Percentiles rank a stretch among this genome's conserved stretches.
These are phyloP conservation scores for Xylariaceae sp. DNA, from an alignment of 2,329 filamentous ascomycete species.

Conservation along the genomic window DNA sequence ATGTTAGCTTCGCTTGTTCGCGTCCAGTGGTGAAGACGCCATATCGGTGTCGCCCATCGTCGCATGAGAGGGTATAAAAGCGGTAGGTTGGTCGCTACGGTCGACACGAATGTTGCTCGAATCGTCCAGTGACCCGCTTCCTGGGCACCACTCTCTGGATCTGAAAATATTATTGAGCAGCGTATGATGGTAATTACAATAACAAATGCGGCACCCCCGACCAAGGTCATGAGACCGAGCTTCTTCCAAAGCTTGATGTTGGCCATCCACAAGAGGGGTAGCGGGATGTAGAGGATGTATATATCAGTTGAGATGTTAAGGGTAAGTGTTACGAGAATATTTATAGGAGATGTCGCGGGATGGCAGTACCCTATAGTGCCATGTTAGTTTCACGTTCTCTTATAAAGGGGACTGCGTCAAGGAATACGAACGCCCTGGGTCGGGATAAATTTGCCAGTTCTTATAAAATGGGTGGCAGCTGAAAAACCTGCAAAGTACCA, in stretches of 20 bases:
- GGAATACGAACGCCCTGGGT: slow-evolving; percentile 57
- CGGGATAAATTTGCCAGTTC: slow-evolving; percentile 65
- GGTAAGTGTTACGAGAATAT: slow-evolving; percentile 18
- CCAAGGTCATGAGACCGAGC: slow-evolving; percentile 23
- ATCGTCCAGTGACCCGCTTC: slow-evolving; percentile 19
- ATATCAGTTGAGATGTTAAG: slow-evolving; percentile 26
- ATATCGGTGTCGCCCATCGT: not conserved
- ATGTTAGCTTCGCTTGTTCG: not conserved
- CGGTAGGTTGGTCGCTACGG: slow-evolving; percentile 25
- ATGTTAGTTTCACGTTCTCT: slow-evolving; percentile 1
- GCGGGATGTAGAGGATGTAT: slow-evolving; percentile 28
- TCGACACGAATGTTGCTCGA: slow-evolving; percentile 24
- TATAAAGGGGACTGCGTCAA: not conserved
- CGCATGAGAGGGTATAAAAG: slow-evolving; percentile 25
- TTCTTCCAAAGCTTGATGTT: slow-evolving; percentile 32
- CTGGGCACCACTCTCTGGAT: not conserved
- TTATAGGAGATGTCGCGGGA: slow-evolving; percentile 6
- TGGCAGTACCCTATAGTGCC: slow-evolving; percentile 7
- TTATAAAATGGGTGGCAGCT: slow-evolving; percentile 58
- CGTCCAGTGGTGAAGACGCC: not conserved
- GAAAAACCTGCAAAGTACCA: slow-evolving; percentile 56
- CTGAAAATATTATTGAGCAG: slow-evolving; percentile 1
- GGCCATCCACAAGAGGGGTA: slow-evolving; percentile 31
- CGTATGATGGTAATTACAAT: slow-evolving; percentile 19
- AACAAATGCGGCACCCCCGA: slow-evolving; percentile 27